These are phyloP conservation scores for Picea engelmannii DNA, from an alignment of 83 land plant species.

Conservation along the genomic window DNA sequence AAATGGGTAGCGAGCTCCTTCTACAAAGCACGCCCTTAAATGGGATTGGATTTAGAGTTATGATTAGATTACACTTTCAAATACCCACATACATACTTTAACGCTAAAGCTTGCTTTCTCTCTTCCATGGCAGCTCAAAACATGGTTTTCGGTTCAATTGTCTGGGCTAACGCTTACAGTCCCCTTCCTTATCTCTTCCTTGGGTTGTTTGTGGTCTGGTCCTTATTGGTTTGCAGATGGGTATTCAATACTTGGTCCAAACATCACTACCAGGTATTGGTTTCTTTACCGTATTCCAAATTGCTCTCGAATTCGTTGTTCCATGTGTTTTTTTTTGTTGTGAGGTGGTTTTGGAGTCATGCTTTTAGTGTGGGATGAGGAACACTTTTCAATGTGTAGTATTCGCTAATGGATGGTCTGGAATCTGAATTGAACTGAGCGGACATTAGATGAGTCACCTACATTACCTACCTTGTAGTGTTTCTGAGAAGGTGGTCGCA, in stretches of 20 bases:
- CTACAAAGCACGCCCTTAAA: not conserved
- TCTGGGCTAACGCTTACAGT: constrained; percentile 31
- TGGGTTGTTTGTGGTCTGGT: constrained; percentile 45
- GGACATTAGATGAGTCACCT: too few relatives aligned
- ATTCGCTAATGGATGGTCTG: too few relatives aligned
- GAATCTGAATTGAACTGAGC: too few relatives aligned
- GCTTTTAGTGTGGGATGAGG: too few relatives aligned
- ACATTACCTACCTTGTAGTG: too few relatives aligned
- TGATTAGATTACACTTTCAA: not conserved
- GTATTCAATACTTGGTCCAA: constrained; percentile 49
- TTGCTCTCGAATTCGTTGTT: too few relatives aligned
- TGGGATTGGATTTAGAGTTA: not conserved
- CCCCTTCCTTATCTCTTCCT: constrained; percentile 61
- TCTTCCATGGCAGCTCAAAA: not conserved
- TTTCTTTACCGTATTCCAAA: not conserved
- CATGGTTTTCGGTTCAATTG: not conserved
- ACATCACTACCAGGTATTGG: constrained; percentile 53
- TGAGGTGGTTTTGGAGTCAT: too few relatives aligned
- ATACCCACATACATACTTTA: not conserved
- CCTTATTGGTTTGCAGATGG: constrained; percentile 45
- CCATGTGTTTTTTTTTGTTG: too few relatives aligned
- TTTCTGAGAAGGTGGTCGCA: too few relatives aligned
- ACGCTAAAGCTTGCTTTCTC: too few relatives aligned
- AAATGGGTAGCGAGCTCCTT: not conserved
- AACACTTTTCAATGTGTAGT: too few relatives aligned